phyloP scores from a whole-genome alignment of 2,329 filamentous ascomycete genomes.

The Aureobasidium sp. region DNA sequence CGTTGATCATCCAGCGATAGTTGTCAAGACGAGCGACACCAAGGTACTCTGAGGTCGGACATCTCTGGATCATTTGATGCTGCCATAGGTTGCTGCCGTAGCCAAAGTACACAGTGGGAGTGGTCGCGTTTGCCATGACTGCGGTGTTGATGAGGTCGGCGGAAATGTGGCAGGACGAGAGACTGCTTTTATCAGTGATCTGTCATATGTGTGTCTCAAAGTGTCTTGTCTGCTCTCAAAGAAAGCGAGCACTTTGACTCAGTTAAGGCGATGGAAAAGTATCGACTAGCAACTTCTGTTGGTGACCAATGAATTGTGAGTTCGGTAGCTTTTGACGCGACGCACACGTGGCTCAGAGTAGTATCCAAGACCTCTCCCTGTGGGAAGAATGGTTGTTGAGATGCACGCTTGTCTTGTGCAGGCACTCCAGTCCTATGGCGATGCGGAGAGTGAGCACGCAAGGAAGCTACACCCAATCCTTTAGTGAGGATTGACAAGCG shows the following conservation, averaged over 20 bases:
- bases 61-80: conserved; percentile 55
- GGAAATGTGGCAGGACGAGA: neutral
- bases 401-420: neutral
- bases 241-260: neutral
- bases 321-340: neutral
- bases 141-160: neutral
- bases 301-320: neutral
- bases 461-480: neutral
- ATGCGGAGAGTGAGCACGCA: neutral
- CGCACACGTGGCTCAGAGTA: neutral
- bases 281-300: neutral
- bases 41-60: conserved; percentile 45
- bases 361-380: neutral
- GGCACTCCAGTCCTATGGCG: neutral
- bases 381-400: neutral
- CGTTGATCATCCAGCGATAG: conserved; percentile 60
- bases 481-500: neutral
- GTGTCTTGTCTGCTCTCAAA: neutral
- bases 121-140: neutral
- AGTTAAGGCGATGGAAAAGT: neutral
- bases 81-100: conserved; percentile 49
- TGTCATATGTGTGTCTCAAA: neutral
- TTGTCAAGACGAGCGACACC: conserved; percentile 49
- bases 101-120: conserved; percentile 12
- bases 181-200: neutral